These are phyloP conservation scores for Aspergillus hiratsukae DNA, from an alignment of 2,329 filamentous ascomycete species.

Conservation along the genomic window DNA sequence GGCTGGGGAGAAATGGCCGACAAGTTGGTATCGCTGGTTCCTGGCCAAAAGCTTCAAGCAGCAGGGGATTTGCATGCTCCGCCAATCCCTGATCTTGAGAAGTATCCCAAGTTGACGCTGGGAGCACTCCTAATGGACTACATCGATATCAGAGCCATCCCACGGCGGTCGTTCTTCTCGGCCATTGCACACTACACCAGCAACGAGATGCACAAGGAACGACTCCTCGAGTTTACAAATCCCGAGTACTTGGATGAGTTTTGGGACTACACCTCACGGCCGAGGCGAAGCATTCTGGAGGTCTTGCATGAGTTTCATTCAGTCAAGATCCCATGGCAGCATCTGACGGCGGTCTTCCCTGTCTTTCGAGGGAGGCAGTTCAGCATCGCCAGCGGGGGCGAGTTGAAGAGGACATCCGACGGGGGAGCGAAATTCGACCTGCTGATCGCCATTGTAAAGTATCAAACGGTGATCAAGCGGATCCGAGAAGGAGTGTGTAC, in stretches of 20 bases:
- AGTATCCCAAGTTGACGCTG: constrained; percentile 53
- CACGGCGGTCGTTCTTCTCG: constrained; percentile 79
- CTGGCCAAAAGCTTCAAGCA: constrained; percentile 19
- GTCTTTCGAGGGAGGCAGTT: constrained; percentile 84
- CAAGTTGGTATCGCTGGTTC: constrained; percentile 53
- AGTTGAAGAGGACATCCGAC: constrained; percentile 34
- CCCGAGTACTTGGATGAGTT: constrained; percentile 82
- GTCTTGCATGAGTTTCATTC: constrained; percentile 85
- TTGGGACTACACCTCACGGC: constrained; percentile 91
- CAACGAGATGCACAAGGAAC: constrained; percentile 69
- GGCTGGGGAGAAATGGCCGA: constrained; percentile 73
- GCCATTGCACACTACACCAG: constrained; percentile 70
- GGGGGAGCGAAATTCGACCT: constrained; percentile 60
- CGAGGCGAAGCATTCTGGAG: constrained; percentile 85
- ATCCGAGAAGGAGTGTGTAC: constrained; percentile 86
- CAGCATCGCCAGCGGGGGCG: constrained; percentile 77
- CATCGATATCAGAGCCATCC: constrained; percentile 85
- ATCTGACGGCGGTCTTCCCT: constrained; percentile 70
- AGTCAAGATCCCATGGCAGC: constrained; percentile 73
- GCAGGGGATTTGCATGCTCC: constrained; percentile 22
- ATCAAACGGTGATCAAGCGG: constrained; percentile 79
- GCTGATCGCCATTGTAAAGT: constrained; percentile 83
- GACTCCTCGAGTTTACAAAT: constrained; percentile 77
- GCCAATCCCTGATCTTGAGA: constrained; percentile 34
- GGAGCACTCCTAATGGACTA: constrained; percentile 74